Evolutionary conservation across 2,329 filamentous ascomycete genomes (phyloP).

Genomic region (Fusarium sp.): DNA sequence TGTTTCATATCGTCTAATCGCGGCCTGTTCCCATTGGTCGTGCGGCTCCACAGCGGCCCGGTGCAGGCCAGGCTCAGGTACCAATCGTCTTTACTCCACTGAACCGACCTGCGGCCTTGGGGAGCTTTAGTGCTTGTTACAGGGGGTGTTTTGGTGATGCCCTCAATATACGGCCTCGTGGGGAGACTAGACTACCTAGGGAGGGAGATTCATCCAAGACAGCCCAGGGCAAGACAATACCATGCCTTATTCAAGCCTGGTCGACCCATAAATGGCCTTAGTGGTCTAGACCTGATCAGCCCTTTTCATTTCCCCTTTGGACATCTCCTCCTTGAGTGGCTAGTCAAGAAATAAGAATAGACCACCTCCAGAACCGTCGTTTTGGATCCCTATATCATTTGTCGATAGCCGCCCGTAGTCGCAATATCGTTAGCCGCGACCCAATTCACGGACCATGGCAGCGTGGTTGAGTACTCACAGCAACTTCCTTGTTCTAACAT

Average conservation of each 20-base stretch:
- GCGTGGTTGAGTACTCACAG: constrained; percentile 25
- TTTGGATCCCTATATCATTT: constrained; percentile 22
- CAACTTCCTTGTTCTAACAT: too few relatives aligned
- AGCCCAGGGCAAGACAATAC: constrained; percentile 1
- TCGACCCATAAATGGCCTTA: constrained; percentile 26
- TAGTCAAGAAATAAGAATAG: constrained; percentile 38
- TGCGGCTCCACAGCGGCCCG: constrained; percentile 36
- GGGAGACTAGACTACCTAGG: too few relatives aligned
- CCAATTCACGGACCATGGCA: constrained; percentile 20
- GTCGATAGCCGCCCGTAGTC: constrained; percentile 29
- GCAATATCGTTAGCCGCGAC: background rate
- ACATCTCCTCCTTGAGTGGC: constrained; percentile 10
- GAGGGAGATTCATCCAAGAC: background rate
- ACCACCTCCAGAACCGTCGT: constrained; percentile 12
- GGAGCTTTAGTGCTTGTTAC: constrained; percentile 24
- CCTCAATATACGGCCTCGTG: constrained; percentile 24
- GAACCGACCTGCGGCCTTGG: constrained; percentile 36
- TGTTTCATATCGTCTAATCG: constrained; percentile 39
- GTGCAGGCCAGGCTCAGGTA: constrained; percentile 3
- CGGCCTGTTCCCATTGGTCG: constrained; percentile 42
- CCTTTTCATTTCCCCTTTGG: constrained; percentile 33
- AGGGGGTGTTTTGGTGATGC: constrained; percentile 21
- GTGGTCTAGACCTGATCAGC: constrained; percentile 36
- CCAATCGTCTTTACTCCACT: constrained; percentile 45
- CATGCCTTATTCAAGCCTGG: constrained; percentile 20